Percentiles rank a stretch among this genome's conserved stretches.
phyloP scores from a whole-genome alignment of 176 grass and related monocot genomes.

The Pontederia paniculata region DNA sequence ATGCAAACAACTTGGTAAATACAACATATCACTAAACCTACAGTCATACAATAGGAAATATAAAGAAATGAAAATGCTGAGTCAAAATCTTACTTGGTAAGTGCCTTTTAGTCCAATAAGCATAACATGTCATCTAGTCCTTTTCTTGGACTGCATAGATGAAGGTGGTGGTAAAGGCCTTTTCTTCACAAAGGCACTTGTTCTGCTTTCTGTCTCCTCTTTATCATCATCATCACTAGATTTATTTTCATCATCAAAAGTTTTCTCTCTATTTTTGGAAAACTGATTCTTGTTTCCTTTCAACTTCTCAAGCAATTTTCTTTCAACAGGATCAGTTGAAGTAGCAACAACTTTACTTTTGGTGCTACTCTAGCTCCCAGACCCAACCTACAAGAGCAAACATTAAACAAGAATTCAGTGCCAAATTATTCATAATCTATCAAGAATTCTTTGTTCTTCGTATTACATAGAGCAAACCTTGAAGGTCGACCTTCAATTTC shows the following conservation, averaged over 20 bases:
- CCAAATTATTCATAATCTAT: neutral
- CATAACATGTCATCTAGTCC: conserved; percentile 36
- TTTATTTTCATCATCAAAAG: conserved; percentile 24
- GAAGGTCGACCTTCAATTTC: conserved; percentile 55
- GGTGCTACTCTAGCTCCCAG: conserved; percentile 56
- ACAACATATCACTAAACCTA: no score
- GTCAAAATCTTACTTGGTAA: no score
- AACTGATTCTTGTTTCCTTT: conserved; percentile 53
- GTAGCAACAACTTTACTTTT: conserved; percentile 27
- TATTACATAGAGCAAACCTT: conserved; percentile 22
- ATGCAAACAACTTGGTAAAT: no score
- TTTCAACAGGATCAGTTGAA: conserved; percentile 55
- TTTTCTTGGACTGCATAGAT: conserved; percentile 34
- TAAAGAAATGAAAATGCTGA: no score
- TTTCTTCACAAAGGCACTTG: conserved; percentile 58
- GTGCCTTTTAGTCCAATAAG: neutral
- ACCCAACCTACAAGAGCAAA: conserved; percentile 42
- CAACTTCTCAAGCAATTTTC: conserved; percentile 49
- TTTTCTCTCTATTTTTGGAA: conserved; percentile 41
- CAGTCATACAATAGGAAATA: no score
- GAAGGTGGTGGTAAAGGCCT: conserved; percentile 26
- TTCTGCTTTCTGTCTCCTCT: conserved; percentile 67
- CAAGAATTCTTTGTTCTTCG: neutral
- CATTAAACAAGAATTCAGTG: neutral
- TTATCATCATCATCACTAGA: conserved; percentile 36